These are phyloP conservation scores for Paragyromitra xinjiangensis DNA, from an alignment of 495 filamentous ascomycete species.

Conservation along the genomic window DNA sequence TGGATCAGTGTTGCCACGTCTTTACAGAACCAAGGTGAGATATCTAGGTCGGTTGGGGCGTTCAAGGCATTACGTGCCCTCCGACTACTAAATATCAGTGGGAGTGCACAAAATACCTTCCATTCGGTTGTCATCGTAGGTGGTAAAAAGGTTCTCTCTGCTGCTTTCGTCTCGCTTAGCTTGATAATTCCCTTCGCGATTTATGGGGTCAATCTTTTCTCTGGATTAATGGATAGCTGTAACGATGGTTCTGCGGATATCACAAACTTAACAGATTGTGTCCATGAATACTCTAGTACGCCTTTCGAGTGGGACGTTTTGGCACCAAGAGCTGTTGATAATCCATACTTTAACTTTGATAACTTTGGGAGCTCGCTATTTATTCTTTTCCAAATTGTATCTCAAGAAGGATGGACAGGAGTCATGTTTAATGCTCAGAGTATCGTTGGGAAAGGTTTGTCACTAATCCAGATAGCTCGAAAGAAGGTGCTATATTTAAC, in stretches of 20 bases:
- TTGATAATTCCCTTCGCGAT: conserved; percentile 96
- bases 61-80: conserved; percentile 98
- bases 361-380: conserved; percentile 91
- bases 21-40: conserved; percentile 75
- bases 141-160: conserved; percentile 86
- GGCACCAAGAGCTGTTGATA: conserved; percentile 79
- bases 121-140: conserved; percentile 94
- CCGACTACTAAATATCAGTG: conserved; percentile 90
- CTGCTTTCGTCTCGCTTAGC: conserved; percentile 91
- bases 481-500: conserved; percentile 5
- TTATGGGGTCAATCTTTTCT: conserved; percentile 92
- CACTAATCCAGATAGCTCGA: background rate
- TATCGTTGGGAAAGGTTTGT: conserved; percentile 73
- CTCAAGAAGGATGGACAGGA: conserved; percentile 95
- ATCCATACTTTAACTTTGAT: conserved; percentile 91
- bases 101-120: conserved; percentile 94
- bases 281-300: conserved; percentile 78
- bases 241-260: conserved; percentile 72
- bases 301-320: conserved; percentile 85
- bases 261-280: conserved; percentile 73
- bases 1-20: conserved; percentile 95
- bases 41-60: conserved; percentile 89
- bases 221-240: conserved; percentile 79
- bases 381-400: conserved; percentile 98
- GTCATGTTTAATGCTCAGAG: conserved; percentile 84